phyloP scores from a whole-genome alignment of 1,139 yeast genomes.

The Fermentozyma sake region DNA sequence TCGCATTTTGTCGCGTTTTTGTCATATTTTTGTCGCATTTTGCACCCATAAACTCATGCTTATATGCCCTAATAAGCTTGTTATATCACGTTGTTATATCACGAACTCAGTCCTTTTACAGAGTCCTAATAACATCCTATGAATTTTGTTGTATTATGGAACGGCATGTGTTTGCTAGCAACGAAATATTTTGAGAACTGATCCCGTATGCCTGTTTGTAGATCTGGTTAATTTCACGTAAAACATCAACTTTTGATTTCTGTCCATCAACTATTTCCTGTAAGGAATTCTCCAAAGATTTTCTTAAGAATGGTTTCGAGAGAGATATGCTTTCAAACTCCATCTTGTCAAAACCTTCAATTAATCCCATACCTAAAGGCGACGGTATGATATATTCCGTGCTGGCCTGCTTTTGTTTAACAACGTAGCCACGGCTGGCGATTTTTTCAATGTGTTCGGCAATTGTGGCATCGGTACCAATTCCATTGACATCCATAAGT shows the following conservation, averaged over 20 bases:
- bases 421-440: constrained; percentile 59
- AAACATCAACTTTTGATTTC: constrained; percentile 49
- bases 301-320: constrained; percentile 85
- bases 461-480: constrained; percentile 98
- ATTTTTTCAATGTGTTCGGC: constrained; percentile 95
- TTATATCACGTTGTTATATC: no score
- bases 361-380: constrained; percentile 77
- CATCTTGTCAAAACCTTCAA: constrained; percentile 81
- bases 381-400: constrained; percentile 64
- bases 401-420: constrained; percentile 35
- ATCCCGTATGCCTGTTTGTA: constrained; percentile 59
- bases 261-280: constrained; percentile 66
- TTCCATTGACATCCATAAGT: constrained; percentile 94
- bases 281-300: constrained; percentile 66
- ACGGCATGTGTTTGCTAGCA: constrained; percentile 22
- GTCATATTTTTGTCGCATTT: no score
- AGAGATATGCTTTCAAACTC: constrained; percentile 69
- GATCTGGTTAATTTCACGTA: constrained; percentile 50
- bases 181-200: constrained; percentile 29
- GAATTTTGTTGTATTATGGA: constrained; percentile 9
- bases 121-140: no score
- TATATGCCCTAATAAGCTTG: no score
- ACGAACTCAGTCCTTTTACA: no score
- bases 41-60: no score
- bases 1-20: no score